These are phyloP conservation scores for Luffa acutangula DNA, from an alignment of 306 rosid genomes.

Conservation along the genomic window DNA sequence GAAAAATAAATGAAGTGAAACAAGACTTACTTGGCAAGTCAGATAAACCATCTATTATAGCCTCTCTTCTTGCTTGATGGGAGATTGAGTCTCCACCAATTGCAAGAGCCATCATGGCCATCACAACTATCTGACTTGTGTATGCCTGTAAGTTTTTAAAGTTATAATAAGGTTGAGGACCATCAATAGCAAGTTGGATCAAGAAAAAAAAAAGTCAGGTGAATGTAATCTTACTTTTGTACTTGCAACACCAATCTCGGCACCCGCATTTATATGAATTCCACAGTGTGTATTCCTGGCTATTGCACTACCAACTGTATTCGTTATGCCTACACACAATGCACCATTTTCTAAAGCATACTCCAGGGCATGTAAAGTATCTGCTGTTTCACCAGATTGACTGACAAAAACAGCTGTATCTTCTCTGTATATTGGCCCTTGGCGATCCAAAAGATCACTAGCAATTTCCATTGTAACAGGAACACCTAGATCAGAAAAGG, in stretches of 20 bases:
- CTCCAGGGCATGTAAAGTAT: slow-evolving; percentile 76
- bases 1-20: not conserved
- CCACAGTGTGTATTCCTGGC: slow-evolving; percentile 97
- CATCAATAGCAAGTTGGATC: slow-evolving; percentile 3
- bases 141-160: slow-evolving; percentile 50
- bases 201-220: slow-evolving; percentile 11
- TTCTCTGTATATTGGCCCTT: slow-evolving; percentile 92
- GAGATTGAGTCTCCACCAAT: slow-evolving; percentile 89
- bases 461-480: slow-evolving; percentile 99
- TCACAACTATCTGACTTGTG: slow-evolving; percentile 97
- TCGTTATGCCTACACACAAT: slow-evolving; percentile 90
- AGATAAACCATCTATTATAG: slow-evolving; percentile 75
- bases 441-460: slow-evolving; percentile 92
- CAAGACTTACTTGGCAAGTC: slow-evolving; percentile 80
- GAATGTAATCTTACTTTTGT: slow-evolving; percentile 60
- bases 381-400: slow-evolving; percentile 99
- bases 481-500: slow-evolving; percentile 44
- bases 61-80: slow-evolving; percentile 72
- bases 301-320: slow-evolving; percentile 88
- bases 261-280: slow-evolving; percentile 95
- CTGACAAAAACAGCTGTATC: slow-evolving; percentile 96
- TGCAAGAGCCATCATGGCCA: slow-evolving; percentile 96
- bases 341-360: slow-evolving; percentile 97
- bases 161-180: not conserved
- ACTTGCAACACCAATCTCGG: slow-evolving; percentile 99